Conservation (phyloP, 177 flowering plant genomes). For the Vitis hybrid region DNA sequence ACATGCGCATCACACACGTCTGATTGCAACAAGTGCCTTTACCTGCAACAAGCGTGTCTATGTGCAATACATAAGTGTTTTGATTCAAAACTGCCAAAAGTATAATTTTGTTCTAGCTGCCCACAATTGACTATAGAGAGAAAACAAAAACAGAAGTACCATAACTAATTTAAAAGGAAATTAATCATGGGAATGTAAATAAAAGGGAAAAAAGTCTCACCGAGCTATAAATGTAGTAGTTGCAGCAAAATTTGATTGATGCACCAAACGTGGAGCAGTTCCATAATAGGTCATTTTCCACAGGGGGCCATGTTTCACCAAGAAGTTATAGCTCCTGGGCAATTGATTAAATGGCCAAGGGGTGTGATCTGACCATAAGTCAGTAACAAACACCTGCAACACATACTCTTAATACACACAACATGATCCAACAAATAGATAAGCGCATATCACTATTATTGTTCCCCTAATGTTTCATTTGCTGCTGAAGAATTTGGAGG, state of each 20-base stretch:
- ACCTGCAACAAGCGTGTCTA: not conserved
- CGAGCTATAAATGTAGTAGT: slow-evolving; percentile 91
- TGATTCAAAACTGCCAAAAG: not conserved
- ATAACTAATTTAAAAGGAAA: not conserved
- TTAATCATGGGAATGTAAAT: not conserved
- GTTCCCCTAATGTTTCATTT: not conserved
- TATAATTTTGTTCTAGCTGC: not conserved
- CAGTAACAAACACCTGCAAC: slow-evolving; percentile 91
- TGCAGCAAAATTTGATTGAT: slow-evolving; percentile 94
- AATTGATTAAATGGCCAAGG: slow-evolving; percentile 99
- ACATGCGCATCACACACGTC: too few species aligned
- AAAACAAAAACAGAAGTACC: not conserved
- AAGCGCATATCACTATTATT: not conserved
- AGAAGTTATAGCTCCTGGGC: slow-evolving; percentile 92
- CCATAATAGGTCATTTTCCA: slow-evolving; percentile 97
- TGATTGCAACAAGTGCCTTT: too few species aligned
- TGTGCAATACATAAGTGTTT: not conserved
- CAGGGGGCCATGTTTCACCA: slow-evolving; percentile 88
- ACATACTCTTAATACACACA: slow-evolving; percentile 42
- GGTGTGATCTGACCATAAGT: slow-evolving; percentile 97
- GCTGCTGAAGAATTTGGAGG: too few species aligned
- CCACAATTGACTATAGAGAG: not conserved
- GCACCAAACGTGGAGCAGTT: slow-evolving; percentile 76
- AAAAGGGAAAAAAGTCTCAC: slow-evolving; percentile 37
- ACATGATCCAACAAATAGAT: slow-evolving; percentile 26